Evolutionary conservation across 345 rosid species (phyloP), one percentile per base, ranked within the genome.

Genomic region (Lagerstroemia speciosa): DNA sequence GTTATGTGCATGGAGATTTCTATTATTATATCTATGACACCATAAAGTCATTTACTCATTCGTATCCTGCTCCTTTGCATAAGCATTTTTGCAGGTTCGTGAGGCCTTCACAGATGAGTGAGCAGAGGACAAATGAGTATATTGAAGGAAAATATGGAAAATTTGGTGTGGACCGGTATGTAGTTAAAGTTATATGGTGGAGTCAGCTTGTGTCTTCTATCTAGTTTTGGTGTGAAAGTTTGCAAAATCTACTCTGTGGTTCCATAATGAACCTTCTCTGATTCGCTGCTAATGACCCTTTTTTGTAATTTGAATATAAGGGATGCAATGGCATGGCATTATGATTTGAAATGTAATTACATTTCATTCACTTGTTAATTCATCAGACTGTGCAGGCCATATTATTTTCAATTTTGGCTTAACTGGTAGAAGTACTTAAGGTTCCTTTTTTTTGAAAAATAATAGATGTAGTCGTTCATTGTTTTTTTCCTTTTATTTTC

Each of bases 101-200:
- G 61, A 85, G 88, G 84, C 98, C 98, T 27, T 67, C 87, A 60
- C 80, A 85, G 77, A 89, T 93, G 96, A 83, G 80, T 6, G 89
- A 84, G 80, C 83, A 82, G 73, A 88, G 90, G 69, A 76, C 85
- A 65, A 86, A 86, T 66, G 81, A 83, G 73, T 93, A 90, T 71
- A 85, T 93, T 3, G 81, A 78, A 75, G 94, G 89, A 76, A 93
- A 93, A 80, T 93, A 90, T 57, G 97, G 98, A 3, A 86, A 87
- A 79, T 72, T 93, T 67, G 94, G 98, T 66, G 93, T 93, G 75
- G 91, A 93, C 70, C 82, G 93, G 98, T 93, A 84, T 68, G 85
- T 41, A 6, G 12, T 8, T 31, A 50, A 17, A 32, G 27, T 62
- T 37, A 19, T 26, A 15, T 38, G 16, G 48, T 15, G 8, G 17